Conservation (phyloP, 129 eudicot genomes). For the Helianthus annuus region DNA sequence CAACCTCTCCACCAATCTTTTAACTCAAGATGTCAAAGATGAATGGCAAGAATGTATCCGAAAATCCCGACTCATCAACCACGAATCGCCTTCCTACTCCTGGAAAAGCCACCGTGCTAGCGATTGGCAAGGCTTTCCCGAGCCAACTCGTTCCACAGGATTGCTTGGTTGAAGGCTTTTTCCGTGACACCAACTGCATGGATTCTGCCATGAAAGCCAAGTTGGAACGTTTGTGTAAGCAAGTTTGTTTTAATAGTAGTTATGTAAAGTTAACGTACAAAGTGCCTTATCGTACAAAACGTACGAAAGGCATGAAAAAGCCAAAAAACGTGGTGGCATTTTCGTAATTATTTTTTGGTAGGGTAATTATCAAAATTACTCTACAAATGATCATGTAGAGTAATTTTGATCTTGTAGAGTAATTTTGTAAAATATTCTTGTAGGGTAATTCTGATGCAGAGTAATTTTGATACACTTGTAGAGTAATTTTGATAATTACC, state of each 20-base stretch:
- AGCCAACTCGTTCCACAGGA: slow-evolving; percentile 89
- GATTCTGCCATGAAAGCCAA: slow-evolving; percentile 84
- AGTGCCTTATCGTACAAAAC: no score
- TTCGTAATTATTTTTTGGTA: no score
- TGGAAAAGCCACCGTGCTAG: slow-evolving; percentile 76
- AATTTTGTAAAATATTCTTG: no score
- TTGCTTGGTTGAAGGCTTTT: slow-evolving; percentile 78
- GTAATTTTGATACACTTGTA: no score
- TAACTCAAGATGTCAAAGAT: neutral
- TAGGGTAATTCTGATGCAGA: no score
- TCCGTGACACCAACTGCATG: slow-evolving; percentile 81
- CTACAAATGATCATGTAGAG: no score
- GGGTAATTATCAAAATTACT: no score
- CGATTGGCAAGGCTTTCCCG: slow-evolving; percentile 86
- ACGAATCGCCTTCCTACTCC: slow-evolving; percentile 56
- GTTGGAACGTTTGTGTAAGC: slow-evolving; percentile 86
- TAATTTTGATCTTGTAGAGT: no score
- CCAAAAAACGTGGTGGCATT: no score
- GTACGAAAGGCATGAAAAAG: no score
- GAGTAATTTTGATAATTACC: no score
- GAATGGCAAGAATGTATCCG: neutral
- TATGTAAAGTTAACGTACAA: no score
- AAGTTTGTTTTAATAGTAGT: neutral
- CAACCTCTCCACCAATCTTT: neutral
- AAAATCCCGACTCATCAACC: neutral